phyloP scores from a whole-genome alignment of 2,329 filamentous ascomycete genomes.

The Coniochaeta hoffmannii region DNA sequence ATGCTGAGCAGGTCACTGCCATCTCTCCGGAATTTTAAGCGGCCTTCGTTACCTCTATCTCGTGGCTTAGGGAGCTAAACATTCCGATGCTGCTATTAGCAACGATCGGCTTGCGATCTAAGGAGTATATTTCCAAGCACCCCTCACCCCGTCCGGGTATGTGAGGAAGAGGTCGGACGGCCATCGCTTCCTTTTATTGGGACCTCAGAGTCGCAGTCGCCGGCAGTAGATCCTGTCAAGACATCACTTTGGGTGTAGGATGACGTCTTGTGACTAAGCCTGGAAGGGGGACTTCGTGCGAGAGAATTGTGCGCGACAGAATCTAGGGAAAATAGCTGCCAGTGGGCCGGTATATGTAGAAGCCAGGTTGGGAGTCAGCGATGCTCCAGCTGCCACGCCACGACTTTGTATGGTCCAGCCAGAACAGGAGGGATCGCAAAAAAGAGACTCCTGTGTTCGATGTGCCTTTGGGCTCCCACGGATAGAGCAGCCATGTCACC shows the following conservation, averaged over 20 bases:
- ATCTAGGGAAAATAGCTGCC: slow-evolving; percentile 35
- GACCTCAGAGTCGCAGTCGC: no score
- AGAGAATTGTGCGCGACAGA: no score
- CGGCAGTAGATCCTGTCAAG: no score
- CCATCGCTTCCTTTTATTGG: slow-evolving; percentile 22
- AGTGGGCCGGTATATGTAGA: slow-evolving; percentile 15
- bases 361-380: neutral
- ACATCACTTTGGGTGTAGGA: no score
- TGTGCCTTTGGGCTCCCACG: slow-evolving; percentile 24
- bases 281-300: no score
- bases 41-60: slow-evolving; percentile 12
- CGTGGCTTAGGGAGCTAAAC: slow-evolving; percentile 16
- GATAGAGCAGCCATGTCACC: slow-evolving; percentile 28
- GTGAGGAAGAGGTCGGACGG: slow-evolving; percentile 20
- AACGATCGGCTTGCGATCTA: neutral
- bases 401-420: slow-evolving; percentile 11
- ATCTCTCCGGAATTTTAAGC: slow-evolving; percentile 21
- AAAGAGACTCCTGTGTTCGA: slow-evolving; percentile 23
- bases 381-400: neutral
- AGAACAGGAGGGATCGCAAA: slow-evolving; percentile 18
- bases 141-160: slow-evolving; percentile 18
- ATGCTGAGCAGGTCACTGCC: slow-evolving; percentile 22
- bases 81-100: slow-evolving; percentile 7
- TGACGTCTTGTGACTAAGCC: no score
- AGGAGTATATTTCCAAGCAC: neutral